Conservation (phyloP, 768 basidiomycete genomes). For the Tulasnella sp. region DNA sequence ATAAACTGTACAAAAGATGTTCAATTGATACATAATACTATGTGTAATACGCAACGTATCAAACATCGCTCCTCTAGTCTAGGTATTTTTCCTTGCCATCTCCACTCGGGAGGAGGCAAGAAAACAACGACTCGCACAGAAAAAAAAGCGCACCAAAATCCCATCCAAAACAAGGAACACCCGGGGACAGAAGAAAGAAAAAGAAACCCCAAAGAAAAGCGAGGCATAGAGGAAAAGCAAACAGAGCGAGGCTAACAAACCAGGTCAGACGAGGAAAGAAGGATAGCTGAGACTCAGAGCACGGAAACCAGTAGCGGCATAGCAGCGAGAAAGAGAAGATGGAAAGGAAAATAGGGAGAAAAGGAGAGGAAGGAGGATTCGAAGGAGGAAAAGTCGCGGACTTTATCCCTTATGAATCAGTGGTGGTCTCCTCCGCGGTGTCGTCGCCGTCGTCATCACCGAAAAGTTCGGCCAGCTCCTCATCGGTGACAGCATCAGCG, state of each 20-base stretch:
- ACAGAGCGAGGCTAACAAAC: constrained; percentile 1
- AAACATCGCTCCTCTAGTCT: neutral
- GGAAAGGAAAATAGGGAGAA: neutral
- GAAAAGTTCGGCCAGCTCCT: neutral
- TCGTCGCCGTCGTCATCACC: neutral
- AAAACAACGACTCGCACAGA: no score
- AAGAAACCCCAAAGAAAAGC: neutral
- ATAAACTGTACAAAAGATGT: no score
- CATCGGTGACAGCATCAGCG: constrained; percentile 20
- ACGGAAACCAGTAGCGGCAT: neutral
- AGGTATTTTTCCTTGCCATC: no score
- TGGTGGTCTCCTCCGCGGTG: neutral
- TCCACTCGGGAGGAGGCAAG: neutral
- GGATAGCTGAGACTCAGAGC: neutral
- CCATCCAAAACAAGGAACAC: neutral
- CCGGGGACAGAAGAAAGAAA: neutral
- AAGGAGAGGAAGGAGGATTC: neutral
- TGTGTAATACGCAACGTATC: neutral
- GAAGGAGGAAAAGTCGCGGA: neutral
- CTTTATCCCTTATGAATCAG: neutral
- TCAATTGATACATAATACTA: constrained; percentile 1
- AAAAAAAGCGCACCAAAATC: neutral
- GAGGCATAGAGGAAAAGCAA: neutral
- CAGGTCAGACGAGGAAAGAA: neutral
- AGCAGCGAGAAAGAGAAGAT: neutral